These are phyloP conservation scores for Pisolithus marmoratus DNA, from an alignment of 768 basidiomycete genomes.

Conservation along the genomic window DNA sequence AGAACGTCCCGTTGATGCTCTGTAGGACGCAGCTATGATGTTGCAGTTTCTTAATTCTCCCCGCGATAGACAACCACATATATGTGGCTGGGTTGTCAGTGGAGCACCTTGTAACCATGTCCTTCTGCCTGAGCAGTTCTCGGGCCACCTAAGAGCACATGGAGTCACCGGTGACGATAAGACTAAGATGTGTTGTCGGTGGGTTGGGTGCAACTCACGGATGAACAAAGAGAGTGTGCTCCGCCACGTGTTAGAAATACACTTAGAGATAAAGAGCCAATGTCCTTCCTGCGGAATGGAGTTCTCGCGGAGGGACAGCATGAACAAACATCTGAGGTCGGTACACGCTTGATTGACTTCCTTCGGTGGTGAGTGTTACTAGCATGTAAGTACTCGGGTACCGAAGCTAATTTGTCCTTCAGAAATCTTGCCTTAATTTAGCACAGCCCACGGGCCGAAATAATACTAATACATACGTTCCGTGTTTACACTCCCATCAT, in stretches of 20 bases:
- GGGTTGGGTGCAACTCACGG: neutral
- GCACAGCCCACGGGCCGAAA: no score
- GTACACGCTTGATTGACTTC: no score
- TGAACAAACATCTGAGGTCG: neutral
- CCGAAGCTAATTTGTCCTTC: no score
- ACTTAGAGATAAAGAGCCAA: neutral
- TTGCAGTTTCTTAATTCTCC: neutral
- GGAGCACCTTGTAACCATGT: neutral
- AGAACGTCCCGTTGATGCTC: neutral
- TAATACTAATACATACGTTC: no score
- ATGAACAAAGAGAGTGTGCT: neutral
- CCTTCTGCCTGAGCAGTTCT: neutral
- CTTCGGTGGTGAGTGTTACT: no score
- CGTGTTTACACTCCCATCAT: no score
- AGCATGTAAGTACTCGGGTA: no score
- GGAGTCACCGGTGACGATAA: neutral
- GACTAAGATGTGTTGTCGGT: neutral
- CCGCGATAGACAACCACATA: neutral
- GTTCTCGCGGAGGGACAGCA: neutral
- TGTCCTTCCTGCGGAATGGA: neutral
- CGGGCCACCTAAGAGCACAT: neutral
- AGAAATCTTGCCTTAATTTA: no score
- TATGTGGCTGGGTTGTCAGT: neutral
- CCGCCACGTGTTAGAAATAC: neutral
- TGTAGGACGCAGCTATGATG: neutral